Percentiles rank a stretch among this genome's conserved stretches.
Evolutionary conservation across 306 rosid genomes (phyloP).

Genomic region (Styphnolobium japonicum): DNA sequence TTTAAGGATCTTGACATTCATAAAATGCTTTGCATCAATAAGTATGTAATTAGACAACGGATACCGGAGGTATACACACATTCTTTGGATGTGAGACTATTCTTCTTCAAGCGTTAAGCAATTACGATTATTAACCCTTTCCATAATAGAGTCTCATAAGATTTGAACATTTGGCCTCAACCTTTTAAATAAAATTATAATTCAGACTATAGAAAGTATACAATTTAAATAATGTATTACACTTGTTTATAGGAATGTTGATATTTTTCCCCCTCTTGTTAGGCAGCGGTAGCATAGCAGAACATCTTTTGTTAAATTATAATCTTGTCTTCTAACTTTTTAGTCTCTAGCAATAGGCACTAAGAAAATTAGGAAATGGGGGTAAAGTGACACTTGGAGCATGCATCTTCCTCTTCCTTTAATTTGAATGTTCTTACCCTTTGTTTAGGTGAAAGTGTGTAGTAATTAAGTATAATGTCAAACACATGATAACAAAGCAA

Average conservation of each 20-base stretch:
- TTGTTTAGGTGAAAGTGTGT: background rate
- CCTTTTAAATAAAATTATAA: background rate
- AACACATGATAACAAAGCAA: slow-evolving; percentile 16
- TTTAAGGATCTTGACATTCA: background rate
- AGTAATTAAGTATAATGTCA: background rate
- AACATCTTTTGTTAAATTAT: background rate
- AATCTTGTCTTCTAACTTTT: slow-evolving; percentile 9
- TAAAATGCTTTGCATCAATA: background rate
- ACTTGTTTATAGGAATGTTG: background rate
- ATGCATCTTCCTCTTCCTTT: background rate
- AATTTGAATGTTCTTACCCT: background rate
- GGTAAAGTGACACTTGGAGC: background rate
- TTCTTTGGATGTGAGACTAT: no score
- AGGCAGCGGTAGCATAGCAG: background rate
- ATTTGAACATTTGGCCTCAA: no score
- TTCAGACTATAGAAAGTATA: background rate
- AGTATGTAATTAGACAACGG: background rate
- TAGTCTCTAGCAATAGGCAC: background rate
- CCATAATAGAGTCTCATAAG: no score
- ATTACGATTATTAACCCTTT: no score
- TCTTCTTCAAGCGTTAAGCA: no score
- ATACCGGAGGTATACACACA: no score
- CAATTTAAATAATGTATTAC: background rate
- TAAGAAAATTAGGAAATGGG: background rate
- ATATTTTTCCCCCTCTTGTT: background rate